A percentile compares a stretch with the other conserved stretches of the same genome.
These are phyloP conservation scores for Trypanosomatidae sp. DNA, from an alignment of 208 protist genomes.

Conservation along the genomic window DNA sequence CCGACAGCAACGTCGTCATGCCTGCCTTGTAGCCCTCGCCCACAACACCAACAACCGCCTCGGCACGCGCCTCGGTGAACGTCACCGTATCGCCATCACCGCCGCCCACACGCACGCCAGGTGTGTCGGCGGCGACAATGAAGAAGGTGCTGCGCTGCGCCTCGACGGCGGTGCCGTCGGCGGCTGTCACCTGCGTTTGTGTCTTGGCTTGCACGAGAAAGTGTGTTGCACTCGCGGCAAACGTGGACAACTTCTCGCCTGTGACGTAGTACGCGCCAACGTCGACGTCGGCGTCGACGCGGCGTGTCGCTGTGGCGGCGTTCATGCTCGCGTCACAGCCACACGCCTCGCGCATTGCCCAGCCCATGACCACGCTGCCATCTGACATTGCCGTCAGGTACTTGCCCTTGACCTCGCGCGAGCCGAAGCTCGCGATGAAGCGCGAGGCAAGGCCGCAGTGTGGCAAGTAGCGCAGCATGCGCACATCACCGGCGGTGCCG, in stretches of 20 bases:
- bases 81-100: slow-evolving; percentile 12
- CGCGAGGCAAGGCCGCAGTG: slow-evolving; percentile 53
- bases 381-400: slow-evolving; percentile 84
- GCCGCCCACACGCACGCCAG: slow-evolving; percentile 15
- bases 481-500: slow-evolving; percentile 29
- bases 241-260: slow-evolving; percentile 43
- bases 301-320: slow-evolving; percentile 9
- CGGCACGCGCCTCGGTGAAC: slow-evolving; percentile 26
- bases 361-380: slow-evolving; percentile 57
- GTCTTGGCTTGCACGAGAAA: slow-evolving; percentile 75
- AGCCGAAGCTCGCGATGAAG: slow-evolving; percentile 46
- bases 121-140: slow-evolving; percentile 38
- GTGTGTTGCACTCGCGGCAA: slow-evolving; percentile 46
- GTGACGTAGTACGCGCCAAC: slow-evolving; percentile 29
- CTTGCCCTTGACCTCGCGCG: slow-evolving; percentile 66
- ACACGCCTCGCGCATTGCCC: slow-evolving; percentile 51
- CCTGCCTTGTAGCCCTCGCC: slow-evolving; percentile 75
- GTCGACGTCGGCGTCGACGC: slow-evolving; percentile 17
- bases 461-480: slow-evolving; percentile 34
- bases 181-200: slow-evolving; percentile 39
- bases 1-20: slow-evolving; percentile 74
- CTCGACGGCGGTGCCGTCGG: slow-evolving; percentile 42
- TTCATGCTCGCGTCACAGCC: slow-evolving; percentile 83
- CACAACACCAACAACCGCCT: slow-evolving; percentile 62
- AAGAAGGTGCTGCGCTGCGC: slow-evolving; percentile 57